Base-by-base conservation (phyloP, 306 rosid genomes). In the Inga oerstediana region DNA sequence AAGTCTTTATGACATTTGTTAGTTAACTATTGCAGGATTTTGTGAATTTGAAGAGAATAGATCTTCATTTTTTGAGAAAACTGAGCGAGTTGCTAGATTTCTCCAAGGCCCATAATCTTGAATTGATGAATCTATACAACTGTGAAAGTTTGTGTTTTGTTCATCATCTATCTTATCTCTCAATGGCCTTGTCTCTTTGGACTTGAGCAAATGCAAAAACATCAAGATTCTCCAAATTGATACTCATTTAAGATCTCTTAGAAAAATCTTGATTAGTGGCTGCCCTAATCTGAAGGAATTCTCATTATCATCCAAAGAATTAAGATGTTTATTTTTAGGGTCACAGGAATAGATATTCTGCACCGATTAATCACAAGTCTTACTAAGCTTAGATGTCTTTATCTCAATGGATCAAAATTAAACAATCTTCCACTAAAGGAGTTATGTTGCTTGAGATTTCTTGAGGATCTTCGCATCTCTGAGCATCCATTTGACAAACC, bases 41-140 rank as follows among this genome's bases (percentile, higher is more conserved):
- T 54, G 61, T 54, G 34, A 80, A 71, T 56, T 54, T 86, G 62
- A 78, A 64, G 44, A 7, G 0, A 62, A 19, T 86, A 14, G 68
- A 79, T 5, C 8, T 51, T 51, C 7, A 4, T 51, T 24, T 86
- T 43, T 70, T 74, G 22, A 43, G 4, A 8, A 5, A 72, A 5
- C 27, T 86, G 54, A 51, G 4, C 2, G 34, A 79, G 24, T 20
- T 83, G 17, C 83, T 85, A 0, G 83, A 86, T 64, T 62, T 83
- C 44, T 76, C 80, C 2, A n/a, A 8, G 51, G 87, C 84, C 0
- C 32, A 24, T 19, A 80, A 37, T 32, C 85, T 86, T 68, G 79
- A 54, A 72, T 14, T 13, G 72, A n/a, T 86, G 45, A 4, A 58
- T 69, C 82, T 83, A 2, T 44, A 65, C 0, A 27, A 39, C 16